Conservation (phyloP, 2,329 filamentous ascomycete genomes). For the Niveomyces coronatus region DNA sequence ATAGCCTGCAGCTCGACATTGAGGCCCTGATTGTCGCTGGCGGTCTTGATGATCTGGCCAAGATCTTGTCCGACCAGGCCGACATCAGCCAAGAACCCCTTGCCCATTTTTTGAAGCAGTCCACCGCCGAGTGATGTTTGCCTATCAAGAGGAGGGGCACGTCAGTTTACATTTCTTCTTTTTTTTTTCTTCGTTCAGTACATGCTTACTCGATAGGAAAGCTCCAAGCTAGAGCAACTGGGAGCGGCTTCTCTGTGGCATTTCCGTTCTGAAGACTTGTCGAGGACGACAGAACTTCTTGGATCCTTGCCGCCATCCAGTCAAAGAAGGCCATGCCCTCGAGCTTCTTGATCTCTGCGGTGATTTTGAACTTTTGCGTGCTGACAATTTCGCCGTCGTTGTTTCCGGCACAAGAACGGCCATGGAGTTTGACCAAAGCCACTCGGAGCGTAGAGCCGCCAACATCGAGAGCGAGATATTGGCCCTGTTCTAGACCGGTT, state of each 20-base stretch:
- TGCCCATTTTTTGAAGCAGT: constrained; percentile 52
- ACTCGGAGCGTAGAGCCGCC: constrained; percentile 59
- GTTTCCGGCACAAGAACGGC: constrained; percentile 27
- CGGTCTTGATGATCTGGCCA: constrained; percentile 44
- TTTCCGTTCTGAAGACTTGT: constrained; percentile 29
- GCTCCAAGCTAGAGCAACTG: constrained; percentile 56
- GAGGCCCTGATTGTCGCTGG: constrained; percentile 41
- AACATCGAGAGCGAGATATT: constrained; percentile 55
- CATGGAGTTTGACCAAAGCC: constrained; percentile 49
- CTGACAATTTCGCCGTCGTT: constrained; percentile 41
- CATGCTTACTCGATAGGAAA: constrained; percentile 55
- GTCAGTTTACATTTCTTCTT: not conserved
- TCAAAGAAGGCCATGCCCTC: constrained; percentile 53
- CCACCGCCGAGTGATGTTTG: constrained; percentile 54
- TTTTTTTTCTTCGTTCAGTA: not conserved
- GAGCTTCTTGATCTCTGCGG: constrained; percentile 42
- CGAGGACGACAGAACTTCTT: constrained; percentile 42
- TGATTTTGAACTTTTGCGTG: constrained; percentile 47
- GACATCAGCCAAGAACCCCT: constrained; percentile 50
- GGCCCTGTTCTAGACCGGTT: constrained; percentile 46
- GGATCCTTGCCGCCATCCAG: constrained; percentile 55
- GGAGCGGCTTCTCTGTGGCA: constrained; percentile 34
- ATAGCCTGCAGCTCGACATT: constrained; percentile 49
- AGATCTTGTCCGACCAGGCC: constrained; percentile 50
- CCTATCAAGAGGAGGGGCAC: constrained; percentile 27